Base-by-base conservation (phyloP, 106 monocot genomes). In the Allium sativum region DNA sequence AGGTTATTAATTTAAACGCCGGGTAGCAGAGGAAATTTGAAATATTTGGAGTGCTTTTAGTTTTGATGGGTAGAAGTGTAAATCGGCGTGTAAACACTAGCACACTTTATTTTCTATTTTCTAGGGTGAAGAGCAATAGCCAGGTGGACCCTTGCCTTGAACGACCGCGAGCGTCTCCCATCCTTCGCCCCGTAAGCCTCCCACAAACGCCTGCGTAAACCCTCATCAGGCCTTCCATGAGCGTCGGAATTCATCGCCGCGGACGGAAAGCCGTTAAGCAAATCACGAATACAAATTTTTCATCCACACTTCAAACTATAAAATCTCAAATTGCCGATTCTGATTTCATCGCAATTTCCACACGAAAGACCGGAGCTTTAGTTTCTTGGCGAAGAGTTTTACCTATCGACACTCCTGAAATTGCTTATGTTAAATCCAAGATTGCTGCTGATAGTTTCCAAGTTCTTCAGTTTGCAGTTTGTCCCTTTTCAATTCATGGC, bases 351-450 rank as follows among this genome's bases (percentile, higher is more conserved):
- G 83, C 90, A 22, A 55, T 95, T 21, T 78, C 90, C 64, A 48
- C 77, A 19, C 80, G 66, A 67, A 84, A 67, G 69, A 95, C 95
- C 17, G 84, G 86, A 46, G 60, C 61, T 13, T 64, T 62, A 10
- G 21, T 53, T 4, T 48, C 70, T 43, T 86, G 83, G 81, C 74
- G 77, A 41, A 75, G 84, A 21, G 62, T 87, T 14, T 77, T 90
- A 10, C 79, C 81, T 45, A 70, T 90, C 7, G 95, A 95, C 70
- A 90, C 84, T 21, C 53, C 77, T 7, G 74, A 95, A 48, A 79
- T 74, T 10, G 86, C 95, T 19, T 95, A 90, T 53, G 84, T 95
- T 53, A 95, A 95, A 70, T 78, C 84, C 60, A 95, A 78, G 70
- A 65, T 69, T 52, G 86, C 95, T 44, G 90, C 90, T 10, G 90